A percentile compares a stretch with the other conserved stretches of the same genome.
Evolutionary conservation across 1,139 yeast genomes (phyloP).

Genomic region (Insectozyma bohioensis): DNA sequence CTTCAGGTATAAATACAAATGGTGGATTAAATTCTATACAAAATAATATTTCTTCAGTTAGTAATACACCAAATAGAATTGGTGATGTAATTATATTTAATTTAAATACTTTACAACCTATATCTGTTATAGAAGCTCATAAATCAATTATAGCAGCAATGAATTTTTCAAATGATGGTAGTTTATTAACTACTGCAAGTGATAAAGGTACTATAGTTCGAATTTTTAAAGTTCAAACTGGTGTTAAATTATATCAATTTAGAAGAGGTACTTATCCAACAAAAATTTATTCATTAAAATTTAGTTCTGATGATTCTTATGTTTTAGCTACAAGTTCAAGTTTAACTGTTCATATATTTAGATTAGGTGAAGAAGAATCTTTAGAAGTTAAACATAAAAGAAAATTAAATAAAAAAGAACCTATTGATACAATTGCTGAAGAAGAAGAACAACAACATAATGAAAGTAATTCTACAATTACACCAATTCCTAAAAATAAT

Average conservation of each 20-base stretch:
- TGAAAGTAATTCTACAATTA: background rate
- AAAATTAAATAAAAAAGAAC: slow-evolving; percentile 23
- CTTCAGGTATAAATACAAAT: slow-evolving; percentile 44
- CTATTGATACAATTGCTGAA: slow-evolving; percentile 32
- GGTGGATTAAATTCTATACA: slow-evolving; percentile 45
- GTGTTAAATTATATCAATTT: slow-evolving; percentile 82
- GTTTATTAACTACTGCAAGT: slow-evolving; percentile 86
- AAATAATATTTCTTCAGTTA: slow-evolving; percentile 45
- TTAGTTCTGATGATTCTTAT: slow-evolving; percentile 72
- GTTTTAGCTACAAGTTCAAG: slow-evolving; percentile 87
- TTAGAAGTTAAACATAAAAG: slow-evolving; percentile 41
- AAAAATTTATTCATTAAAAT: slow-evolving; percentile 77
- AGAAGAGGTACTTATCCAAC: slow-evolving; percentile 95
- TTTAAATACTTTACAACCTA: slow-evolving; percentile 72
- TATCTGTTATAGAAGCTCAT: slow-evolving; percentile 91
- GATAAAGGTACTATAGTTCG: slow-evolving; percentile 93
- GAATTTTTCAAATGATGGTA: slow-evolving; percentile 77
- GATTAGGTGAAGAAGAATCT: slow-evolving; percentile 63
- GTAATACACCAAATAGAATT: slow-evolving; percentile 50
- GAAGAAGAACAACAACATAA: slow-evolving; percentile 15
- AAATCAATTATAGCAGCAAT: slow-evolving; percentile 81
- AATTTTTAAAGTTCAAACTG: slow-evolving; percentile 81
- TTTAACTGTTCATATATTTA: slow-evolving; percentile 89
- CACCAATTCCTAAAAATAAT: slow-evolving; percentile 1
- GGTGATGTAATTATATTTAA: slow-evolving; percentile 93